Base-by-base conservation (phyloP, 106 monocot genomes). In the Dendrobium chrysotoxum region DNA sequence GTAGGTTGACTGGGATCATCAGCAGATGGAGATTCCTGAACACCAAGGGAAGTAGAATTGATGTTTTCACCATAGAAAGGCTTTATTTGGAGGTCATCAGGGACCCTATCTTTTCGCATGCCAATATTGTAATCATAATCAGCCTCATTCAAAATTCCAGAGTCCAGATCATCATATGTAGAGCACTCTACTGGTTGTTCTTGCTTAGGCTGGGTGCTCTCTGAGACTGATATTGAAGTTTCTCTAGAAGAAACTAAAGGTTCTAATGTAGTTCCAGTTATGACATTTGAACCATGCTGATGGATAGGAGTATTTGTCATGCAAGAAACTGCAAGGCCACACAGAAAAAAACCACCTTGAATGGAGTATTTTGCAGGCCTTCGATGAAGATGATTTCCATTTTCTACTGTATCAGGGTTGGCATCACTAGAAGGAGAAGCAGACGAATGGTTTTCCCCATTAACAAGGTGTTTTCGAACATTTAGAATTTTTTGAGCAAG, bases 331-430 rank as follows among this genome's bases (percentile, higher is more conserved):
- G 84, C 71, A 80, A 89, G 87, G 76, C 86, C 86, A 80, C 88
- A 92, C 13, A 92, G 79, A 79, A 97, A 94, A 26, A 54, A 80
- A 58, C 92, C 89, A 77, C 94, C 97, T 82, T 83, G 84, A 41
- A 90, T 86, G 74, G 86, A 80, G 53, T 91, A 75, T 80, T 86
- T 89, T 7, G 84, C 65, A 25, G 75, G 87, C 55, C 79, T 90
- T 38, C 78, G 85, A 54, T 78, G 66, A 30, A 81, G 74, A 75
- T 90, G 83, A 68, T 79, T 76, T 80, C 57, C 53, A 6, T 81
- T 75, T 50, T 89, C 81, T 17, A 77, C 66, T 66, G 39, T 72
- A 38, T 61, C 70, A 42, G 55, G 75, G 44, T 71, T 75, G 25
- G 50, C 25, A 21, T 76, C 79, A 26, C 40, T 58, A 50, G 87